These are phyloP conservation scores for Pseudopediastrum boryanum DNA, from an alignment of 139 green algal genomes.

Conservation along the genomic window DNA sequence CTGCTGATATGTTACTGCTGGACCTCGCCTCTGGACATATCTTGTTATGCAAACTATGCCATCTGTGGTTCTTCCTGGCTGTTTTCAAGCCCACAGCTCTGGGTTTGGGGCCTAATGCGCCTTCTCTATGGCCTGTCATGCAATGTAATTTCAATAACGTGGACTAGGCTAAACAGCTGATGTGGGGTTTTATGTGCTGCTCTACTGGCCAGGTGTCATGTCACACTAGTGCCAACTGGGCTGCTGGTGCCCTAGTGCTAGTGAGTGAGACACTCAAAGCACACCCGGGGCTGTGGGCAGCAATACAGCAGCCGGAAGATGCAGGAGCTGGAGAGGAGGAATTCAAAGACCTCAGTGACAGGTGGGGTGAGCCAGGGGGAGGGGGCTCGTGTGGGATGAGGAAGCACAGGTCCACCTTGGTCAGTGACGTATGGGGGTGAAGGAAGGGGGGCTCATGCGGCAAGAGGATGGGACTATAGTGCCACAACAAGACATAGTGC, in stretches of 20 bases:
- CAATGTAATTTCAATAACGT: not conserved
- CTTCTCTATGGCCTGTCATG: not conserved
- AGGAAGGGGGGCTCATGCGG: conserved; percentile 30
- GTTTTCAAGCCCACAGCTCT: not conserved
- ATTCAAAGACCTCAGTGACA: conserved; percentile 64
- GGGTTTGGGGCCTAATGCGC: not conserved
- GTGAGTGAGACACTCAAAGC: conserved; percentile 70
- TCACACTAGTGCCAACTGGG: conserved; percentile 71
- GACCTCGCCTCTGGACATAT: not conserved
- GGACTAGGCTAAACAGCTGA: not conserved
- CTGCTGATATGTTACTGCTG: not conserved
- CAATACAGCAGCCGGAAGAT: conserved; percentile 78
- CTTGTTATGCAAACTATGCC: not conserved
- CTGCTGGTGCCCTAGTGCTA: conserved; percentile 88
- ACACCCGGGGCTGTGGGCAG: conserved; percentile 77
- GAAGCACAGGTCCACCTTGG: conserved; percentile 11
- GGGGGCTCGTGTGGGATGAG: too few relatives aligned
- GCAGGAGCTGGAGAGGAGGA: conserved; percentile 63
- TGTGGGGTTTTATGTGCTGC: conserved; percentile 45
- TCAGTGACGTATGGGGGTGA: conserved; percentile 38
- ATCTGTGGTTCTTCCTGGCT: not conserved
- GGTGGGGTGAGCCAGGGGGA: too few relatives aligned
- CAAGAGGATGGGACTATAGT: not conserved
- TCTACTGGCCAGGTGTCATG: conserved; percentile 11
- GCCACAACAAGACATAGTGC: not conserved